Conservation (phyloP, 345 rosid genomes). For the Sisymbrium irio region DNA sequence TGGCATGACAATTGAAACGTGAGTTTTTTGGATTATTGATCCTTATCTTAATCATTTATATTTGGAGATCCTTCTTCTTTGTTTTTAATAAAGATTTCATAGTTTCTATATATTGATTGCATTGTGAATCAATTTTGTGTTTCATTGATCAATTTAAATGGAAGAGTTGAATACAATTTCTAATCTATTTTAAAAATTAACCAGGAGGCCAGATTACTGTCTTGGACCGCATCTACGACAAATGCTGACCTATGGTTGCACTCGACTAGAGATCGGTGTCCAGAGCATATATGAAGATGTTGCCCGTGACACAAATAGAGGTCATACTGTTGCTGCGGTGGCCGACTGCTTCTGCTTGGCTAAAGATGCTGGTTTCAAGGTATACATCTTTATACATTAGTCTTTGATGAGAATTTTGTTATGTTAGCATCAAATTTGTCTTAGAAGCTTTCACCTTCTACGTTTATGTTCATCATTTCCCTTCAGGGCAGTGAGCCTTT, state of each 20-base stretch:
- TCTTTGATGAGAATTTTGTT: background rate
- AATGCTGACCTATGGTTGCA: slow-evolving; percentile 96
- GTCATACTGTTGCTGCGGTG: slow-evolving; percentile 97
- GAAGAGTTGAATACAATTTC: background rate
- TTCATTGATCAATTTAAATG: background rate
- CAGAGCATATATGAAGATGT: slow-evolving; percentile 99
- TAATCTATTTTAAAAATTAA: slow-evolving; percentile 25
- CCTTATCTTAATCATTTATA: background rate
- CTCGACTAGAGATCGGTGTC: slow-evolving; percentile 96
- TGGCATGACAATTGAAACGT: slow-evolving; percentile 99
- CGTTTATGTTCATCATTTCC: slow-evolving; percentile 5
- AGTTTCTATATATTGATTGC: background rate
- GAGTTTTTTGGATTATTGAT: slow-evolving; percentile 33
- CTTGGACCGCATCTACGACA: slow-evolving; percentile 98
- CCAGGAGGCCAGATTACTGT: slow-evolving; percentile 97
- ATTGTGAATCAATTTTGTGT: background rate
- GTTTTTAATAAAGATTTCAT: background rate
- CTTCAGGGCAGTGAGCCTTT: background rate
- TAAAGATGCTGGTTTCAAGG: slow-evolving; percentile 99
- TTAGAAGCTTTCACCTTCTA: slow-evolving; percentile 10
- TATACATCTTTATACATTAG: background rate
- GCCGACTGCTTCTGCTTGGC: slow-evolving; percentile 99
- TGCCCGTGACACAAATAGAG: slow-evolving; percentile 96
- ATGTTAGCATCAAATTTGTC: slow-evolving; percentile 3
- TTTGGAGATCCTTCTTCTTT: background rate